A percentile compares a stretch with the other conserved stretches of the same genome.
phyloP scores from a whole-genome alignment of 2,329 filamentous ascomycete species.

The Aspergillus sp. region DNA sequence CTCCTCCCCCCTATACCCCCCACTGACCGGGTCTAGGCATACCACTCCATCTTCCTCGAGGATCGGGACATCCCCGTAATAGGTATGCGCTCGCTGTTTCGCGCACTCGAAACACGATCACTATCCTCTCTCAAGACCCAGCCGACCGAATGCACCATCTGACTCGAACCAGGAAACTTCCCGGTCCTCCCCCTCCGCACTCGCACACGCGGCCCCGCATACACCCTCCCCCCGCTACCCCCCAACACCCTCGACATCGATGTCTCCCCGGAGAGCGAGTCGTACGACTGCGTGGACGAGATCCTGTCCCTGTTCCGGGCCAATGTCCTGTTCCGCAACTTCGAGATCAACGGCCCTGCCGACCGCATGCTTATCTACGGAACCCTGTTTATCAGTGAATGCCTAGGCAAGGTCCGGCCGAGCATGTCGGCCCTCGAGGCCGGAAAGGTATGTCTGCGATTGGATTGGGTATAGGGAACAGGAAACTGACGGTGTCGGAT shows the following conservation, averaged over 20 bases:
- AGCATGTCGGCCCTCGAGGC: slow-evolving; percentile 64
- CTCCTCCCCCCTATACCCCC: background rate
- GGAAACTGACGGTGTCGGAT: slow-evolving; percentile 45
- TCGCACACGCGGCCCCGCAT: slow-evolving; percentile 90
- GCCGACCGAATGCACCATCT: background rate
- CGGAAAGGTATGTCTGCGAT: slow-evolving; percentile 54
- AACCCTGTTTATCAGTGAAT: slow-evolving; percentile 91
- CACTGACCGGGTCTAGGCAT: slow-evolving; percentile 62
- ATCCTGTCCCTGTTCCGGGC: slow-evolving; percentile 89
- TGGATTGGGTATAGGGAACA: background rate
- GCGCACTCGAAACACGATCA: slow-evolving; percentile 10
- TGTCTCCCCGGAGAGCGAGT: slow-evolving; percentile 79
- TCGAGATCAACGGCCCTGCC: slow-evolving; percentile 95
- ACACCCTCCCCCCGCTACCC: slow-evolving; percentile 70
- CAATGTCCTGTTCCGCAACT: slow-evolving; percentile 99
- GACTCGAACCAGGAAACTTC: slow-evolving; percentile 70
- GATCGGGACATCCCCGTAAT: slow-evolving; percentile 68
- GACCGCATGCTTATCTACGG: slow-evolving; percentile 95
- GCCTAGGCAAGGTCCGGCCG: slow-evolving; percentile 81
- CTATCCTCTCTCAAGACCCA: background rate
- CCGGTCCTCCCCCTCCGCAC: slow-evolving; percentile 92
- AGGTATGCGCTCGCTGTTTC: slow-evolving; percentile 42
- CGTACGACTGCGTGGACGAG: slow-evolving; percentile 96
- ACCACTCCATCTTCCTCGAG: slow-evolving; percentile 95
- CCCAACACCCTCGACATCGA: slow-evolving; percentile 52